Conservation (phyloP, 2,329 filamentous ascomycete genomes). For the Grosmannia clavigera region DNA sequence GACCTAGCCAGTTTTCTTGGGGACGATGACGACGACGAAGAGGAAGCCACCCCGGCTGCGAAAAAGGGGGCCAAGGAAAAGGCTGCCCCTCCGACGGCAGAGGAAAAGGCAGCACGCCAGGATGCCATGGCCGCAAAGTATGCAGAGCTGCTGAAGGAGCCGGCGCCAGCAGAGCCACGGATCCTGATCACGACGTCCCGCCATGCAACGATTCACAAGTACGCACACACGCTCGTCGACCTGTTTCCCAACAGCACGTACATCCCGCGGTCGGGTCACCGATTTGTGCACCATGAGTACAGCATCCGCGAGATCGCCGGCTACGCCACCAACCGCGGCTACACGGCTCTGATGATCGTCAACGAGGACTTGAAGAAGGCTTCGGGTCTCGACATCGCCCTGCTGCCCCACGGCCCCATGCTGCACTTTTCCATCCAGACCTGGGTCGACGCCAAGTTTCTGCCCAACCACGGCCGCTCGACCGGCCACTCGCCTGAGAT, state of each 20-base stretch:
- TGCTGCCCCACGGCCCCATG: conserved; percentile 74
- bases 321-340: conserved; percentile 71
- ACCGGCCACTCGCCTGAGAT: conserved; percentile 87
- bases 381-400: conserved; percentile 69
- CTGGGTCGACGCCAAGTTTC: conserved; percentile 76
- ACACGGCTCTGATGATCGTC: conserved; percentile 72
- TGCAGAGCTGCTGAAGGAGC: conserved; percentile 47
- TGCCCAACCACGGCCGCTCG: conserved; percentile 79
- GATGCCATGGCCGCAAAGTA: conserved; percentile 49
- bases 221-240: conserved; percentile 65
- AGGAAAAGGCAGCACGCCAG: conserved; percentile 41
- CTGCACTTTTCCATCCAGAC: conserved; percentile 88
- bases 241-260: conserved; percentile 83
- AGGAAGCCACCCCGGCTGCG: conserved; percentile 19
- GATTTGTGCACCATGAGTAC: conserved; percentile 72
- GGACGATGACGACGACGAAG: conserved; percentile 17
- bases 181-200: conserved; percentile 85
- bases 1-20: conserved; percentile 20
- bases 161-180: conserved; percentile 25
- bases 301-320: conserved; percentile 79
- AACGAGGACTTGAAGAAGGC: conserved; percentile 84
- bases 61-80: conserved; percentile 22
- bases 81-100: background rate
- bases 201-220: conserved; percentile 75
- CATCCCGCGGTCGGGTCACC: conserved; percentile 73